Evolutionary conservation across 352 stramenopile species (phyloP).

Genomic region (Phytophthora citricola): DNA sequence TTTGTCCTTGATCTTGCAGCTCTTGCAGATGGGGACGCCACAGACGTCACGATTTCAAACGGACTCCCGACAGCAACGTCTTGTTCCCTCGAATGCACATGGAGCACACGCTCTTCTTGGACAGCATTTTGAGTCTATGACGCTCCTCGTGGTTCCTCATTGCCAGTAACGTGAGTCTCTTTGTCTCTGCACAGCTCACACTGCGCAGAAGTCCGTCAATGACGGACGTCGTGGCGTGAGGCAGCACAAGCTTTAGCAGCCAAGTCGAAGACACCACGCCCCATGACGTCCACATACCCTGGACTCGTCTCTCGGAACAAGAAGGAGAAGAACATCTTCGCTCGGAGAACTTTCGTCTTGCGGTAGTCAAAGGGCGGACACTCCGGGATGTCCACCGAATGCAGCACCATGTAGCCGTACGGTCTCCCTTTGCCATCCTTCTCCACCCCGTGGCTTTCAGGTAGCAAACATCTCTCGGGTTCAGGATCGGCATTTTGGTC

Average conservation of each 20-base stretch:
- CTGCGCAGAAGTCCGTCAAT: conserved; percentile 36
- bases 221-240: conserved; percentile 32
- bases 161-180: conserved; percentile 56
- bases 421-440: conserved; percentile 34
- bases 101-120: conserved; percentile 39
- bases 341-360: conserved; percentile 38
- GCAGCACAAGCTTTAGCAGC: conserved; percentile 36
- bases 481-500: conserved; percentile 39
- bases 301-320: conserved; percentile 44
- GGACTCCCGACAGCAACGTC: conserved; percentile 19
- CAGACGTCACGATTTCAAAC: conserved; percentile 50
- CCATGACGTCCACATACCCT: conserved; percentile 43
- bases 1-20: conserved; percentile 57
- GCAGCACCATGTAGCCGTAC: conserved; percentile 53
- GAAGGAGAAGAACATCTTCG: conserved; percentile 42
- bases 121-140: conserved; percentile 10
- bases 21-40: conserved; percentile 45
- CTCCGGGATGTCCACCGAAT: conserved; percentile 46
- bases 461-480: conserved; percentile 48
- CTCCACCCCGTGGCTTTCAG: conserved; percentile 47
- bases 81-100: conserved; percentile 37
- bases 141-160: conserved; percentile 15
- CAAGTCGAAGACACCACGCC: conserved; percentile 49
- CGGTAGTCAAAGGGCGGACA: conserved; percentile 45
- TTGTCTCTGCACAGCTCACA: conserved; percentile 41